Evolutionary conservation across 352 stramenopile genomes (phyloP), one percentile per base, ranked within the genome.

Genomic region (Pythium coloratum): DNA sequence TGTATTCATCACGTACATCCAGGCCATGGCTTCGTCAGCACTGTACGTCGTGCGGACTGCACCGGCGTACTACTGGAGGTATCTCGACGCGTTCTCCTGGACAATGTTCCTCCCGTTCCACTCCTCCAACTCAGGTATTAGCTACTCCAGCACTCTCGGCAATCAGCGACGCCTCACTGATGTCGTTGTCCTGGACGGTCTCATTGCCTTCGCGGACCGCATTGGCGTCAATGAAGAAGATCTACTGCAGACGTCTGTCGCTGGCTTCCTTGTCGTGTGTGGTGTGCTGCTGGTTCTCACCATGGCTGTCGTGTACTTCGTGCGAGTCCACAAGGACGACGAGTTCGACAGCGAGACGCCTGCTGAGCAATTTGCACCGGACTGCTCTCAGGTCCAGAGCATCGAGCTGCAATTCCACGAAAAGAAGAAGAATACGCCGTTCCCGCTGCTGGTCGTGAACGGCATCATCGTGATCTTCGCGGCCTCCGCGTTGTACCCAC

Each of bases 51-150:
- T 64, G 20, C 36, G 47, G 2, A 34, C 61, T 4, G 62, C 63
- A n/a, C 72, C 72, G 1, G 30, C 65, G 3, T 65, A 56, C 20
- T 61, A 67, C 5, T 66, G 71, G 55, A n/a, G 56, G 3, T 78
- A 62, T 14, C 13, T 63, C 1, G 72, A 78, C 51, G 61, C 60
- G 13, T 66, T 78, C n/a, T 71, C 69, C 24, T 78, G 72, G 72
- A 65, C 71, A 0, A 62, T 64, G 28, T 76, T 76, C 24, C 46
- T 78, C 14, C 59, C 72, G 20, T 50, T 63, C 49, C 55, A 62
- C 20, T 8, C 13, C 26, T 62, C 54, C 24, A 32, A 12, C 18
- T 60, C 59, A 2, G 62, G 40, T 1, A 34, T 67, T 20, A 26
- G 16, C 32, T 16, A 18, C 34, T 40, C 34, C 34, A 40, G 34